phyloP scores from a whole-genome alignment of 768 basidiomycete species.

The Boletus sp. region DNA sequence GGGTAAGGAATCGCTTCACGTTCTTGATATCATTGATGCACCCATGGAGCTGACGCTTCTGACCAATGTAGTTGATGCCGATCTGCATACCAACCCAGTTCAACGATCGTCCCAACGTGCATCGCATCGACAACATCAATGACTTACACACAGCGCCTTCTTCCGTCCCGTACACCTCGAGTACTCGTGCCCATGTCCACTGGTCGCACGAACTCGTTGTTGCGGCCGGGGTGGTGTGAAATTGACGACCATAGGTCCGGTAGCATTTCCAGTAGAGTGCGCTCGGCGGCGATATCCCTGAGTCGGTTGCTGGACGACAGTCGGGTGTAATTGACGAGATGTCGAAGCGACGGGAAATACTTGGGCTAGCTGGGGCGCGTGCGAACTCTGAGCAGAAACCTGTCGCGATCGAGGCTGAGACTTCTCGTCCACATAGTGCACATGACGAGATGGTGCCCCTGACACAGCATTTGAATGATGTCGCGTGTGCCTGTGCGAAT shows the following conservation, averaged over 20 bases:
- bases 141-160: slow-evolving; percentile 48
- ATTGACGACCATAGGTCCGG: background rate
- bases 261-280: slow-evolving; percentile 17
- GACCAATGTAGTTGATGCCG: slow-evolving; percentile 76
- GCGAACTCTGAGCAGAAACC: slow-evolving; percentile 6
- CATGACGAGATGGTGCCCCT: slow-evolving; percentile 19
- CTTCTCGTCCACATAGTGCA: slow-evolving; percentile 25
- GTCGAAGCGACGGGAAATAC: slow-evolving; percentile 1
- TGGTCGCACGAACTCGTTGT: background rate
- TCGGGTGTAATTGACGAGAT: background rate
- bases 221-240: slow-evolving; percentile 5
- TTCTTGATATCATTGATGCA: slow-evolving; percentile 82
- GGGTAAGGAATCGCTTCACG: slow-evolving; percentile 63
- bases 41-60: slow-evolving; percentile 60
- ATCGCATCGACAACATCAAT: background rate
- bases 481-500: background rate
- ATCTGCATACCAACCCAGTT: slow-evolving; percentile 43
- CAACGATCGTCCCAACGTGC: background rate
- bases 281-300: slow-evolving; percentile 21
- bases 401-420: slow-evolving; percentile 11
- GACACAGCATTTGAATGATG: slow-evolving; percentile 13
- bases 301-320: slow-evolving; percentile 2
- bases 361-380: background rate
- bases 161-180: slow-evolving; percentile 50
- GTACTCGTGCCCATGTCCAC: slow-evolving; percentile 36